Percentiles rank a stretch among this genome's conserved stretches.
Evolutionary conservation across 176 grass and related monocot species (phyloP).

Genomic region (Musa beccarii): DNA sequence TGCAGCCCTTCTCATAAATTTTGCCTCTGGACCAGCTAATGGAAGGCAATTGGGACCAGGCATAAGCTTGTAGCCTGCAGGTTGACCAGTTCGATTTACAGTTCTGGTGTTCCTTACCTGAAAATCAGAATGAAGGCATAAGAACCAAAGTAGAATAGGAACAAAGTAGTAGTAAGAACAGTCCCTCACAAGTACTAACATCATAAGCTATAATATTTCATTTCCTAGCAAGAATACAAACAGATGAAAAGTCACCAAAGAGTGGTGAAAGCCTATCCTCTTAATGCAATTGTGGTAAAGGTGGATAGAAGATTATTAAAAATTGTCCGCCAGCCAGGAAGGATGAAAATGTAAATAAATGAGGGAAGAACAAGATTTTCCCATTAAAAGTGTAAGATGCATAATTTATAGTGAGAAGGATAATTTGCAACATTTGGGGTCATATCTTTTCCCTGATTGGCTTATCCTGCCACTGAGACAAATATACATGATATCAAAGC

Average conservation of each 20-base stretch:
- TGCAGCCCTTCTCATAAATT: constrained; percentile 78
- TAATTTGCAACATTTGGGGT: too few relatives aligned
- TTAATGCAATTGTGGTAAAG: not conserved
- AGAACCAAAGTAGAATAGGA: too few relatives aligned
- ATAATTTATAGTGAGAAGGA: too few relatives aligned
- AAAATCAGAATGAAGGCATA: not conserved
- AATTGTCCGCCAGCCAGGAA: too few relatives aligned
- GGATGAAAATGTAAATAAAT: not conserved
- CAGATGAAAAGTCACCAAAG: not conserved
- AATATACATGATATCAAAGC: too few relatives aligned
- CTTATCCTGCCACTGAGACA: too few relatives aligned
- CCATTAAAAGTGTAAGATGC: too few relatives aligned
- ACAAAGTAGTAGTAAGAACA: too few relatives aligned
- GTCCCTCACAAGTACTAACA: too few relatives aligned
- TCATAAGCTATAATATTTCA: too few relatives aligned
- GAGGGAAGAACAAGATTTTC: not conserved
- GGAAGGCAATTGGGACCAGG: constrained; percentile 85
- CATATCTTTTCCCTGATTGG: too few relatives aligned
- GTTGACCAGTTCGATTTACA: constrained; percentile 79
- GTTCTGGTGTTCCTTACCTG: constrained; percentile 87
- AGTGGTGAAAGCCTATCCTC: not conserved
- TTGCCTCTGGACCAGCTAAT: constrained; percentile 61
- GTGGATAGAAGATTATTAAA: not conserved
- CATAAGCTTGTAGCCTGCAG: constrained; percentile 86
- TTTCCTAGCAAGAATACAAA: not conserved